A percentile compares a stretch with the other conserved stretches of the same genome.
phyloP scores from a whole-genome alignment of 176 grass and related monocot genomes.

The Raddia distichophylla region DNA sequence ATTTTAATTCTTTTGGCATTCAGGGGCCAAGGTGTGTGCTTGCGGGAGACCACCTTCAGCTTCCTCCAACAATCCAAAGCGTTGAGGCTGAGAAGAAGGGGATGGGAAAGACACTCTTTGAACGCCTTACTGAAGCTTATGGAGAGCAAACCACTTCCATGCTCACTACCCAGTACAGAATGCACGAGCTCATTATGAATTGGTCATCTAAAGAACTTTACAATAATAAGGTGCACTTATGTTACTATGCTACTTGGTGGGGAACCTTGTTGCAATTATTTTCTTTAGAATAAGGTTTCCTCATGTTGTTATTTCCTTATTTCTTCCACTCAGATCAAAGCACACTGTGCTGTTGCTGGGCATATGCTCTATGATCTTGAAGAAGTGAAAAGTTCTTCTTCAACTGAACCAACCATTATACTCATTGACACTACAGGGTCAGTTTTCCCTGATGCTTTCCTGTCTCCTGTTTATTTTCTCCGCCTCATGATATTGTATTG shows the following conservation, averaged over 20 bases:
- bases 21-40: slow-evolving; percentile 89
- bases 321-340: slow-evolving; percentile 73
- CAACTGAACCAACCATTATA: slow-evolving; percentile 86
- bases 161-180: slow-evolving; percentile 94
- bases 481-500: not conserved
- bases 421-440: slow-evolving; percentile 97
- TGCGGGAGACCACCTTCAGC: slow-evolving; percentile 94
- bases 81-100: slow-evolving; percentile 91
- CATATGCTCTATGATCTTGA: slow-evolving; percentile 93
- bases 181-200: slow-evolving; percentile 93
- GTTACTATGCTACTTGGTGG: not conserved
- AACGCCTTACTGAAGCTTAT: slow-evolving; percentile 77
- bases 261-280: slow-evolving; percentile 2
- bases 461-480: not conserved
- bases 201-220: slow-evolving; percentile 99
- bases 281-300: not conserved
- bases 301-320: not conserved
- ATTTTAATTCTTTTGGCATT: slow-evolving; percentile 29
- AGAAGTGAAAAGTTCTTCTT: slow-evolving; percentile 75
- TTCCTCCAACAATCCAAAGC: slow-evolving; percentile 94
- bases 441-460: slow-evolving; percentile 25
- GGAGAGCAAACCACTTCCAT: slow-evolving; percentile 78
- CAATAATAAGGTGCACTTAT: slow-evolving; percentile 66
- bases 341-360: slow-evolving; percentile 73
- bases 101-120: slow-evolving; percentile 92